phyloP scores from a whole-genome alignment of 371 early-diverging fungal species.

The Apophysomyces variabilis region DNA sequence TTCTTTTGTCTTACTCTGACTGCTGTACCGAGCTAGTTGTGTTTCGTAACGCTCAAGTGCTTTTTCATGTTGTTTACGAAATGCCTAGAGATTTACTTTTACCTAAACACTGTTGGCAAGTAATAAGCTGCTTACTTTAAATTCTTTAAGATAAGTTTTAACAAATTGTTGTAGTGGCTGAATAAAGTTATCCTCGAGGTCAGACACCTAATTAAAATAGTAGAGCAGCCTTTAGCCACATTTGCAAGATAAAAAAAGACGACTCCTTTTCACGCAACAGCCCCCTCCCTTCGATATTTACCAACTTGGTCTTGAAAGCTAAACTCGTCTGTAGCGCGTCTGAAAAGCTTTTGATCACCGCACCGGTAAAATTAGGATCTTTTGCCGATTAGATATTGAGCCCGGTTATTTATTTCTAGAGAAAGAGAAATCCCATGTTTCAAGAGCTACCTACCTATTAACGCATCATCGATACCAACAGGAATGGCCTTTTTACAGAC shows the following conservation, averaged over 20 bases:
- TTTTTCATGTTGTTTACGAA: constrained; percentile 63
- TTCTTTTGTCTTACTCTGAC: constrained; percentile 69
- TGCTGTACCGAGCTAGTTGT: constrained; percentile 60
- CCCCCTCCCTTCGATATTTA: constrained; percentile 9
- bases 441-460: constrained; percentile 33
- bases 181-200: constrained; percentile 60
- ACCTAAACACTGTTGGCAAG: not conserved
- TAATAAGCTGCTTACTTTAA: constrained; percentile 32
- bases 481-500: constrained; percentile 39
- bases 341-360: constrained; percentile 42
- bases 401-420: no score
- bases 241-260: not conserved
- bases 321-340: constrained; percentile 52
- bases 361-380: constrained; percentile 37
- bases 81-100: constrained; percentile 31
- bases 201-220: constrained; percentile 23
- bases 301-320: constrained; percentile 56
- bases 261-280: not conserved
- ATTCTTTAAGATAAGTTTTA: constrained; percentile 65
- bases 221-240: constrained; percentile 6
- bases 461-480: constrained; percentile 32
- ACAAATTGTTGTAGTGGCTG: constrained; percentile 66
- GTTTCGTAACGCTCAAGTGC: constrained; percentile 68
- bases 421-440: constrained; percentile 1
- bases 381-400: not conserved